Percentiles rank a stretch among this genome's conserved stretches.
These are phyloP conservation scores for Lasiosphaeria ovina DNA, from an alignment of 495 filamentous ascomycete genomes.

Conservation along the genomic window DNA sequence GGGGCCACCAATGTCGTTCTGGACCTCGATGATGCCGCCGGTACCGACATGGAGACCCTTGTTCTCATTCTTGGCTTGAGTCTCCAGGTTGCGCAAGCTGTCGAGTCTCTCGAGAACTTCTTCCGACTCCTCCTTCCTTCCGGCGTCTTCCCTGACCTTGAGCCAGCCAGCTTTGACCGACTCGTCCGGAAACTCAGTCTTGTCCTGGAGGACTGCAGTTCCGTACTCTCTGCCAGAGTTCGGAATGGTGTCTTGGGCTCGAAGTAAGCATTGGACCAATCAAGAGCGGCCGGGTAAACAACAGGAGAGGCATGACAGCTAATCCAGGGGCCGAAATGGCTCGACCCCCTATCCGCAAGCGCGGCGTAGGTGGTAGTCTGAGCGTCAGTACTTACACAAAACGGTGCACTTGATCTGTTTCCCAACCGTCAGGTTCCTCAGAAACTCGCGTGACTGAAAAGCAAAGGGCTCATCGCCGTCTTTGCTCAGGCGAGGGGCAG, in stretches of 20 bases:
- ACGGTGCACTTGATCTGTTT: slow-evolving; percentile 82
- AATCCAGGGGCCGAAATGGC: neutral
- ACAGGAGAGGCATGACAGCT: neutral
- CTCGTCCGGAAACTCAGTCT: slow-evolving; percentile 73
- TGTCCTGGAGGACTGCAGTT: slow-evolving; percentile 66
- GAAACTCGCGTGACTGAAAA: slow-evolving; percentile 89
- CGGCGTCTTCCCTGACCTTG: slow-evolving; percentile 88
- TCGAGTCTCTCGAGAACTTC: slow-evolving; percentile 68
- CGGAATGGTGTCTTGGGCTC: slow-evolving; percentile 64
- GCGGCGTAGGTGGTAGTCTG: neutral
- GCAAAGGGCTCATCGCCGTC: slow-evolving; percentile 91
- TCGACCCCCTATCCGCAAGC: neutral
- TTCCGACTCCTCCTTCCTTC: slow-evolving; percentile 78
- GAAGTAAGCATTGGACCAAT: slow-evolving; percentile 26
- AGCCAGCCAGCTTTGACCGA: slow-evolving; percentile 83
- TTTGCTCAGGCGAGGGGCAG: slow-evolving; percentile 77
- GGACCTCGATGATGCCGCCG: slow-evolving; percentile 64
- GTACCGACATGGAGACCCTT: slow-evolving; percentile 73
- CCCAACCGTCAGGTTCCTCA: slow-evolving; percentile 78
- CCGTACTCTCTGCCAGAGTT: slow-evolving; percentile 88
- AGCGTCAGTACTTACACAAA: slow-evolving; percentile 39
- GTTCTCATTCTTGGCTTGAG: slow-evolving; percentile 69
- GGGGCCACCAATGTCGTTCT: slow-evolving; percentile 72
- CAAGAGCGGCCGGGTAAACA: neutral
- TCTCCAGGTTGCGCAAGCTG: slow-evolving; percentile 72